phyloP scores from a whole-genome alignment of 2,329 filamentous ascomycete species.

The Talaromyces sp. region DNA sequence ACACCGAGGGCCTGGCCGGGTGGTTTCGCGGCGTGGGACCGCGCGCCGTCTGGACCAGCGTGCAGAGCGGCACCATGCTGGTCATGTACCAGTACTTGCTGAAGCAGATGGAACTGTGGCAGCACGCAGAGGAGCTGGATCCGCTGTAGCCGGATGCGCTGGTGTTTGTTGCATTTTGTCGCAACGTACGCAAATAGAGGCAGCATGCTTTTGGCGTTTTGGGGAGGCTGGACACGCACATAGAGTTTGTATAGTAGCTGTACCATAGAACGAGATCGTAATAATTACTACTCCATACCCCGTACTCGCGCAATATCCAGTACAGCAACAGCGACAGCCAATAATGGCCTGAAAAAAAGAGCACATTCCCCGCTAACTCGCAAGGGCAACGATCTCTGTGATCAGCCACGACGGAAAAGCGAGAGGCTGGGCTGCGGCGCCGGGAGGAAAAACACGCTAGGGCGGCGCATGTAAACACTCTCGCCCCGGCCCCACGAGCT shows the following conservation, averaged over 20 bases:
- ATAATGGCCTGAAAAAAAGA: neutral
- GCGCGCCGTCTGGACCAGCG: conserved; percentile 90
- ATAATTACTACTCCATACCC: neutral
- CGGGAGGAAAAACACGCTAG: conserved; percentile 18
- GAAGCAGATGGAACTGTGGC: conserved; percentile 61
- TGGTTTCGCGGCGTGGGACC: conserved; percentile 96
- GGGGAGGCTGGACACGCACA: conserved; percentile 3
- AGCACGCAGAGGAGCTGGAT: conserved; percentile 1
- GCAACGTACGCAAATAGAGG: conserved; percentile 3
- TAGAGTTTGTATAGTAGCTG: conserved; percentile 3
- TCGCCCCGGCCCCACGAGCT: conserved; percentile 5
- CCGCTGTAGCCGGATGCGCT: neutral
- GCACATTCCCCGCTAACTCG: neutral
- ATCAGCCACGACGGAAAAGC: neutral
- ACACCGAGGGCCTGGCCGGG: conserved; percentile 78
- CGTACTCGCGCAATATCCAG: neutral
- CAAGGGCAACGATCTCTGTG: neutral
- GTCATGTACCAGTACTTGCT: conserved; percentile 89
- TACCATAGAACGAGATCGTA: neutral
- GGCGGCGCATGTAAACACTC: conserved; percentile 27
- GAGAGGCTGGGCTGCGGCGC: conserved; percentile 10
- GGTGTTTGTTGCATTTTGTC: neutral
- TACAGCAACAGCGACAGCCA: neutral
- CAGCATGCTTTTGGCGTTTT: conserved; percentile 13
- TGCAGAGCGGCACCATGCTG: conserved; percentile 95